phyloP scores from a whole-genome alignment of 2,329 filamentous ascomycete genomes.

The Sporothrix humicola region DNA sequence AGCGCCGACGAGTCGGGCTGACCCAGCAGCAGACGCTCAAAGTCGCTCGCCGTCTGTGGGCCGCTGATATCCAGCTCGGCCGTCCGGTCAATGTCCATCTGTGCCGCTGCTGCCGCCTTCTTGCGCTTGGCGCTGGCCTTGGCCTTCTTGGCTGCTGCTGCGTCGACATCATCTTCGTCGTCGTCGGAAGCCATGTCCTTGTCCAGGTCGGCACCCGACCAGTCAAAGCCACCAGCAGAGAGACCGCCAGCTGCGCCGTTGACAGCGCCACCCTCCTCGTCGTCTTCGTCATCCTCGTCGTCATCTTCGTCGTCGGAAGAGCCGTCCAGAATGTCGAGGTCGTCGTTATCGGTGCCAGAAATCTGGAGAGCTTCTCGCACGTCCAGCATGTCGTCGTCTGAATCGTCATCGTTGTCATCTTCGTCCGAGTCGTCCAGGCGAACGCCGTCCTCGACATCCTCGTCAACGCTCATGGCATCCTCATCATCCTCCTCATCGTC shows the following conservation, averaged over 20 bases:
- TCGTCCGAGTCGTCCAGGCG: conserved; percentile 55
- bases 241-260: conserved; percentile 59
- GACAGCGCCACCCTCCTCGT: conserved; percentile 35
- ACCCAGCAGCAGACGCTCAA: conserved; percentile 88
- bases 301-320: conserved; percentile 43
- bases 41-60: conserved; percentile 88
- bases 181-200: conserved; percentile 58
- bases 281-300: conserved; percentile 49
- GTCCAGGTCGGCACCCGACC: conserved; percentile 74
- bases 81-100: conserved; percentile 85
- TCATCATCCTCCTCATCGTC: conserved; percentile 59
- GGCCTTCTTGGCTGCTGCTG: conserved; percentile 45
- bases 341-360: conserved; percentile 46
- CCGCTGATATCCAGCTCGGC: conserved; percentile 89
- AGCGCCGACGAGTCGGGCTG: conserved; percentile 91
- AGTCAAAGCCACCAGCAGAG: conserved; percentile 81
- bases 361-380: conserved; percentile 52
- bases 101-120: conserved; percentile 74
- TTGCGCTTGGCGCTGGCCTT: conserved; percentile 64
- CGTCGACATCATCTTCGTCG: conserved; percentile 30
- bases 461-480: conserved; percentile 49
- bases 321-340: conserved; percentile 47
- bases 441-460: conserved; percentile 52
- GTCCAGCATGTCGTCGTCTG: conserved; percentile 53
- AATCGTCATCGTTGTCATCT: conserved; percentile 41